A percentile compares a stretch with the other conserved stretches of the same genome.
phyloP scores from a whole-genome alignment of 208 protist genomes.

The Acanthamoeba triangularis region DNA sequence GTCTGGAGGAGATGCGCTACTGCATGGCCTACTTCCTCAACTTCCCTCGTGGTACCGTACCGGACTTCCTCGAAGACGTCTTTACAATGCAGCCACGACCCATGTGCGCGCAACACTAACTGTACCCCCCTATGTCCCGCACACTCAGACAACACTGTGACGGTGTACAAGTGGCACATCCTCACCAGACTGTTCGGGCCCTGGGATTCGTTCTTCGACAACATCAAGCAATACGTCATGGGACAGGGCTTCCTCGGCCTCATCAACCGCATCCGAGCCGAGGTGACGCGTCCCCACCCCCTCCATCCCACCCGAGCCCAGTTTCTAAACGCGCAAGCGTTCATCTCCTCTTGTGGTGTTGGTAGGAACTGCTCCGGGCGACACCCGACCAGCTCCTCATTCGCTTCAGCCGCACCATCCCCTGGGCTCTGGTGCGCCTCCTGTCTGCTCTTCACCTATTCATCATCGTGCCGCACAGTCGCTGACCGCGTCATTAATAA shows the following conservation, averaged over 20 bases:
- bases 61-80: not conserved
- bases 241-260: conserved; percentile 15
- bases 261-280: not conserved
- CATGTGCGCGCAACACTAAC: no score
- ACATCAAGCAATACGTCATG: not conserved
- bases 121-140: not conserved
- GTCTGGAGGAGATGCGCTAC: not conserved
- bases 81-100: not conserved
- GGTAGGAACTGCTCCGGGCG: no score
- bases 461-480: no score
- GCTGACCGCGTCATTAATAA: no score
- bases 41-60: not conserved
- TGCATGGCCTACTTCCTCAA: conserved; percentile 28
- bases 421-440: no score
- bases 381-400: no score
- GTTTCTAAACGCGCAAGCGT: no score
- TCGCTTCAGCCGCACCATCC: no score
- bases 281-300: no score
- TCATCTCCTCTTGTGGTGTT: no score
- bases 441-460: no score
- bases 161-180: not conserved
- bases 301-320: no score
- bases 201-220: conserved; percentile 2
- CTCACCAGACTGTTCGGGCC: conserved; percentile 24
- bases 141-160: not conserved